Evolutionary conservation across 495 filamentous ascomycete species (phyloP), one percentile per base, ranked within the genome.

Genomic region (Lophium mytilinum): DNA sequence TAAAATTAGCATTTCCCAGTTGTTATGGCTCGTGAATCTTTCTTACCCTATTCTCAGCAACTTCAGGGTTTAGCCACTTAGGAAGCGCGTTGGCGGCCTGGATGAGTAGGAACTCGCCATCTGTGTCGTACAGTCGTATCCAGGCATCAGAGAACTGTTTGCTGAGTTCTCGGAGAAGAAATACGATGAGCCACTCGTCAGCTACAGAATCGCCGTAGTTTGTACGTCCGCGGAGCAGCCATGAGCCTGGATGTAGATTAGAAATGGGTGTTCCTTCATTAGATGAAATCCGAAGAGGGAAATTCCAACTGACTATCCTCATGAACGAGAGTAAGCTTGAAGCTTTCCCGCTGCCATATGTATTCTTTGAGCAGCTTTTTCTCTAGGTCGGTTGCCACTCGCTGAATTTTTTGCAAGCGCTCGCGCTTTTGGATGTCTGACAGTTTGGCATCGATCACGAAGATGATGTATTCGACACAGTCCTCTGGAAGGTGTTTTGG

Each of bases 171-270:
- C 87, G 83, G n/a, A 98, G 78, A 10, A 97, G 69, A 70, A 91
- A 95, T 24, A 96, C 90, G 51, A 96, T 83, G 1, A 96, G 80
- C 93, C 93, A 98, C 74, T 97, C 94, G 66, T 98, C 93, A 65
- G 95, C 93, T 8, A 96, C 83, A 3, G 89, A 90, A 70, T 98
- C 93, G 7, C 91, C 91, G 60, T 86, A 96, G 65, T 90, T 85
- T 6, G 89, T 93, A 43, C 75, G 73, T 9, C 90, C 90, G 49
- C 79, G 76, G 15, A 95, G 75, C 30, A 71, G 51, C 53, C 37
- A 66, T 10, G 41, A 21, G n/a, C 66, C 74, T 55, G 68, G 2
- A 18, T 7, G 18, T 11, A 33, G 52, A 24, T 14, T 55, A 19
- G 17, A 9, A 18, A 7, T 33, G n/a, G 56, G 9, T 39, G 45